These are phyloP conservation scores for Filosporella fistucella DNA, from an alignment of 495 filamentous ascomycete genomes.

Conservation along the genomic window DNA sequence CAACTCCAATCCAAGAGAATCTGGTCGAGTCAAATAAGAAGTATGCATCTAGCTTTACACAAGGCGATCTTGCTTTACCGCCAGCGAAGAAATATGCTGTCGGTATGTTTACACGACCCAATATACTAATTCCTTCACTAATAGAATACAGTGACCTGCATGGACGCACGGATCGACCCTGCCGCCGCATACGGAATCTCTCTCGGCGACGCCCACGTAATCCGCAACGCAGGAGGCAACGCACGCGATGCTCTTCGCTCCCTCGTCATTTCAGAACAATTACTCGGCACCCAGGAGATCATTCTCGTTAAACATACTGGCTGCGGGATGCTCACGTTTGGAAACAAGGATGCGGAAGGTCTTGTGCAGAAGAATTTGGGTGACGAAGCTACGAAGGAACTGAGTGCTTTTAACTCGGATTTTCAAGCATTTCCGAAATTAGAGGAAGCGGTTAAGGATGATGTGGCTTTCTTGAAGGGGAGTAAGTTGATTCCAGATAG, in stretches of 20 bases:
- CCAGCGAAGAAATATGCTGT: conserved; percentile 67
- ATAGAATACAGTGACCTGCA: conserved; percentile 58
- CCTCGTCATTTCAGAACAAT: conserved; percentile 75
- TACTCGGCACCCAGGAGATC: conserved; percentile 75
- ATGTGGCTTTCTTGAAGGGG: conserved; percentile 59
- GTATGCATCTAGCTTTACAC: conserved; percentile 58
- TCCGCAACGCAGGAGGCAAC: conserved; percentile 72
- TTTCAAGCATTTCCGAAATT: conserved; percentile 66
- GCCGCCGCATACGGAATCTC: conserved; percentile 66
- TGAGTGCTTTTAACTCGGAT: conserved; percentile 37
- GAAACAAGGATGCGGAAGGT: conserved; percentile 54
- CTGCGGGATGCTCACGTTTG: conserved; percentile 81
- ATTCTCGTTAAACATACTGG: conserved; percentile 75
- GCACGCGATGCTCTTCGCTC: conserved; percentile 66
- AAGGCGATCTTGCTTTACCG: conserved; percentile 64
- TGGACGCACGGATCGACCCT: conserved; percentile 80
- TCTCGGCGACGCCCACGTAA: conserved; percentile 45
- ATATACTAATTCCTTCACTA: not conserved
- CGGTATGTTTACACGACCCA: conserved; percentile 25
- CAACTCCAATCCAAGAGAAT: conserved; percentile 44
- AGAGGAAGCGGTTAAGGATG: conserved; percentile 57
- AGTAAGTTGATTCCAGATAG: conserved; percentile 52
- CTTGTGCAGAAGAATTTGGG: conserved; percentile 56
- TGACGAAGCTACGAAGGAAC: conserved; percentile 34
- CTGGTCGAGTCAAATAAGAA: conserved; percentile 51